Percentiles rank a stretch among this genome's conserved stretches.
Evolutionary conservation across 331 rosid species (phyloP).

Genomic region (Erythrophleum ivorense): DNA sequence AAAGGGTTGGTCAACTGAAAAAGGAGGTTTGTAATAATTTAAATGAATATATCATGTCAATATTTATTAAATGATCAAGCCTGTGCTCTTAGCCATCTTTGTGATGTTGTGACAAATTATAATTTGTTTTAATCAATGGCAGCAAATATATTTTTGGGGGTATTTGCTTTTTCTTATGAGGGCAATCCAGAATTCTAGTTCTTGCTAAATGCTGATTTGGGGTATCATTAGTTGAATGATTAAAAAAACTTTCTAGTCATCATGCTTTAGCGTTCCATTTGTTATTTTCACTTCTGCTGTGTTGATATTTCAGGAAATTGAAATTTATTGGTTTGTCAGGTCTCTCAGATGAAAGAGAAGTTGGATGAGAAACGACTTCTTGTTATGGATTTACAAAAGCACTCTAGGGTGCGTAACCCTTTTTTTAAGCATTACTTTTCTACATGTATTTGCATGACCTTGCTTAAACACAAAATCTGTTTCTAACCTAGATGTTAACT

Average conservation of each 20-base stretch:
- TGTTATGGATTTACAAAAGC: conserved; percentile 72
- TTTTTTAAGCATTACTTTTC: neutral
- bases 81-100: conserved; percentile 18
- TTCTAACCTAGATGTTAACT: conserved; percentile 30
- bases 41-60: conserved; percentile 26
- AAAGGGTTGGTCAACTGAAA: conserved; percentile 60
- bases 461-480: neutral
- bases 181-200: neutral
- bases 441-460: conserved; percentile 8
- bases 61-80: conserved; percentile 25
- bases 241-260: neutral
- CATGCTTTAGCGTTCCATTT: neutral
- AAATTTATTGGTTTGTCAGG: conserved; percentile 54
- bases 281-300: neutral
- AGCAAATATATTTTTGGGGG: neutral
- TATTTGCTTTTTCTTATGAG: neutral
- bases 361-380: conserved; percentile 53
- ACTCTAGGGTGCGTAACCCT: conserved; percentile 59
- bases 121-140: conserved; percentile 15
- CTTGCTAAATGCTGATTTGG: neutral
- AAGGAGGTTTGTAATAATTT: conserved; percentile 67
- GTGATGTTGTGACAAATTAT: conserved; percentile 30
- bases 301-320: conserved; percentile 38
- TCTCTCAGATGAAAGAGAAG: conserved; percentile 60
- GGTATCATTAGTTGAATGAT: neutral